These are phyloP conservation scores for Dictyostelium gargantuum DNA, from an alignment of 208 protist species.

Conservation along the genomic window DNA sequence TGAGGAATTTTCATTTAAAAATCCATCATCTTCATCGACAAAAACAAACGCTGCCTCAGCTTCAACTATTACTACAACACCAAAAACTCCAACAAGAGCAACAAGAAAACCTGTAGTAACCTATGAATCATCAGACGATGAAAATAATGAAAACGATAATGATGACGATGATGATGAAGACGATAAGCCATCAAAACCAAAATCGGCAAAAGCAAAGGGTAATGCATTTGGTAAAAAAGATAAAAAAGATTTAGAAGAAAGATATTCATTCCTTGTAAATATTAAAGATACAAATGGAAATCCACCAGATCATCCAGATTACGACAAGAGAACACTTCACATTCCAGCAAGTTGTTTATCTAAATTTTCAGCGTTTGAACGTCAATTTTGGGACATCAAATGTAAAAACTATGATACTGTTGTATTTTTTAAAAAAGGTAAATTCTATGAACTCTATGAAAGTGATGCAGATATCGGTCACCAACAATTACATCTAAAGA, in stretches of 20 bases:
- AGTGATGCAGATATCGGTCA: conserved; percentile 79
- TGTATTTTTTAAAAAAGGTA: conserved; percentile 83
- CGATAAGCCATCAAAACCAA: background rate
- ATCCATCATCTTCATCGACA: background rate
- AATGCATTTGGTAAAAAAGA: background rate
- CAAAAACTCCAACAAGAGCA: background rate
- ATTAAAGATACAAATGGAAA: conserved; percentile 63
- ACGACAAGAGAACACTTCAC: conserved; percentile 77
- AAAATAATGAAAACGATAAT: background rate
- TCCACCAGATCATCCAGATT: conserved; percentile 58
- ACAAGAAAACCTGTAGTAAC: background rate
- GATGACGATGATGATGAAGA: background rate
- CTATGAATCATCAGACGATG: background rate
- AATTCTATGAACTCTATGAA: conserved; percentile 85
- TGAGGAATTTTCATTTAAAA: background rate
- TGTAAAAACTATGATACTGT: conserved; percentile 75
- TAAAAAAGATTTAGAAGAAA: conserved; percentile 9
- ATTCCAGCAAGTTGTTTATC: conserved; percentile 58
- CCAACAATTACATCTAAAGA: conserved; percentile 73
- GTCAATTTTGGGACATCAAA: conserved; percentile 83
- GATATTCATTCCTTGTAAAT: conserved; percentile 71
- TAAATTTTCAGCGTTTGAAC: conserved; percentile 72
- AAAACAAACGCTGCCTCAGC: background rate
- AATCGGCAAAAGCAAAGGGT: background rate
- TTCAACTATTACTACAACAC: background rate